Evolutionary conservation across 805 yeast genomes (phyloP).

Genomic region (Saccharomyces cerevisiae): DNA sequence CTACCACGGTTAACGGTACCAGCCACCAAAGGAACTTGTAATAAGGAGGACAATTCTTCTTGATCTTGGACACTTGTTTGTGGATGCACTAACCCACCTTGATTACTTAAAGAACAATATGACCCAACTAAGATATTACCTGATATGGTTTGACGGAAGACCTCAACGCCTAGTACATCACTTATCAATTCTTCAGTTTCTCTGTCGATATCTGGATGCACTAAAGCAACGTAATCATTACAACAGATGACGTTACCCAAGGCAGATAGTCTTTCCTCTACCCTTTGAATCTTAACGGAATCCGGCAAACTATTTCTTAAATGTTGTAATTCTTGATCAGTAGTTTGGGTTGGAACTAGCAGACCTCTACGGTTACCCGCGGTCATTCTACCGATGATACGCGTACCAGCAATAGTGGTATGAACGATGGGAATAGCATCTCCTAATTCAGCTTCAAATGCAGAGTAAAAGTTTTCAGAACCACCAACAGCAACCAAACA

Average conservation of each 20-base stretch:
- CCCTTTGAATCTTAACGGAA: slow-evolving; percentile 89
- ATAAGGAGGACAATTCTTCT: slow-evolving; percentile 89
- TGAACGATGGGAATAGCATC: slow-evolving; percentile 94
- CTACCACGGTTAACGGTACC: slow-evolving; percentile 98
- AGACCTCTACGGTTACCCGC: slow-evolving; percentile 98
- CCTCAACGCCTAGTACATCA: slow-evolving; percentile 97
- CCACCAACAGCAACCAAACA: slow-evolving; percentile 96
- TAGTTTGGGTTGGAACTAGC: slow-evolving; percentile 93
- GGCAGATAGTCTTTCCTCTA: slow-evolving; percentile 94
- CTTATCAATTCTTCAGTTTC: slow-evolving; percentile 98
- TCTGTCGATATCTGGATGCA: slow-evolving; percentile 98
- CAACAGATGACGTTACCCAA: slow-evolving; percentile 97
- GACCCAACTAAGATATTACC: slow-evolving; percentile 97
- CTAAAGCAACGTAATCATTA: slow-evolving; percentile 97
- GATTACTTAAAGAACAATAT: slow-evolving; percentile 88
- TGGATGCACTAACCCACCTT: slow-evolving; percentile 98
- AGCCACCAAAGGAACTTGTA: slow-evolving; percentile 96
- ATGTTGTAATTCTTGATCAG: slow-evolving; percentile 97
- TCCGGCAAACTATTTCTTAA: slow-evolving; percentile 94
- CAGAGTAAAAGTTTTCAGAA: slow-evolving; percentile 78
- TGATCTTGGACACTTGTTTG: slow-evolving; percentile 96
- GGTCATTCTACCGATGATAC: slow-evolving; percentile 96
- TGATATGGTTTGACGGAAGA: slow-evolving; percentile 96
- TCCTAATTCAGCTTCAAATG: slow-evolving; percentile 95
- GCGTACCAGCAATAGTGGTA: slow-evolving; percentile 95